Evolutionary conservation across 78 protist species (phyloP), one percentile per base, ranked within the genome.

Genomic region (Dictyostelium citrinum): DNA sequence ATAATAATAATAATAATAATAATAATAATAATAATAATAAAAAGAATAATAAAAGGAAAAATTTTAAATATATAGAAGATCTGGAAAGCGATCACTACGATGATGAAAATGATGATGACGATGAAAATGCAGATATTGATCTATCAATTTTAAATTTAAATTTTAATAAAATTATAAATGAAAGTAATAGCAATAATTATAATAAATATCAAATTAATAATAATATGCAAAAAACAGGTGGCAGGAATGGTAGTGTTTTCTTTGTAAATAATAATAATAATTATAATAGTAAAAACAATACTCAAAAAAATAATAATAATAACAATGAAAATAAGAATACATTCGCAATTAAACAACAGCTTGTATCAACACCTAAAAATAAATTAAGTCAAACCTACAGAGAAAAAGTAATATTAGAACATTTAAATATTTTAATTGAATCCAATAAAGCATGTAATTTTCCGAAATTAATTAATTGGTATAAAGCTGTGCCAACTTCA

Each of bases 341-440:
- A 45, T 86, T 60, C 77, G 92, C 92, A 43, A 60, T 86, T 5
- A 86, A 86, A 41, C 39, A 82, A 74, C 92, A 86, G 61, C 39
- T 51, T 61, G 79, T 86, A n/a, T 74, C 92, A 37, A 49, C 92
- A 61, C 92, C 92, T 24, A 10, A 35, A 14, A 77, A 86, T 61
- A 77, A 77, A 43, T n/a, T 45, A 27, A 61, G 33, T 35, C 83
- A 86, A 43, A 24, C 83, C 1, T 86, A 86, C 31, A 37, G 92
- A 31, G 92, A 86, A 12, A 22, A 55, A 22, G 46, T 86, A 7
- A 86, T 86, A 20, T 55, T 86, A 11, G 78, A 86, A 8, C 51
- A 86, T 55, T 49, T 86, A 16, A 45, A 31, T 2, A 29, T 33
- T 67, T 7, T 86, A 20, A 64, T 68, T 33, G 20, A n/a, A n/a